Percentiles rank a stretch among this genome's conserved stretches.
Evolutionary conservation across 1,284 basidiomycete species (phyloP).

Genomic region (Malassezia japonica): DNA sequence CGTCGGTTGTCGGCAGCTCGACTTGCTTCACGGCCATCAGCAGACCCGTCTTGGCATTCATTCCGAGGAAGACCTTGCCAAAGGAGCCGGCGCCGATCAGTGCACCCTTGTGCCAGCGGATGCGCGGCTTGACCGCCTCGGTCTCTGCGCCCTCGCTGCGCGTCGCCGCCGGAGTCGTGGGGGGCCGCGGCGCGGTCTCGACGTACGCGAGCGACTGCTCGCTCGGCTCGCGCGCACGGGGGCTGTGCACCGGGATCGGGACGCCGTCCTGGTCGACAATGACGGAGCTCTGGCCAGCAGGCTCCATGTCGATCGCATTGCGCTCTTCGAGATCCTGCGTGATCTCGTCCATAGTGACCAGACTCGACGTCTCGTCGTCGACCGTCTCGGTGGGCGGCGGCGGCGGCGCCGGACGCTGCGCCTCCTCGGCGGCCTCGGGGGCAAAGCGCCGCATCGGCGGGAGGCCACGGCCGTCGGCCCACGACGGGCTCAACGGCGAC

Average conservation of each 20-base stretch:
- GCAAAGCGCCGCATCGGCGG: not conserved
- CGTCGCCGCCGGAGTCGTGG: not conserved
- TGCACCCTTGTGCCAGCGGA: slow-evolving; percentile 98
- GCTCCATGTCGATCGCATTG: slow-evolving; percentile 51
- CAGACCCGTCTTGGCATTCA: slow-evolving; percentile 85
- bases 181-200: not conserved
- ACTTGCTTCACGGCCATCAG: slow-evolving; percentile 99
- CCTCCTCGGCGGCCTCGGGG: not conserved
- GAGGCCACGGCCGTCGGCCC: not conserved
- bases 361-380: slow-evolving; percentile 72
- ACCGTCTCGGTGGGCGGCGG: not conserved
- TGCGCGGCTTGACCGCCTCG: slow-evolving; percentile 51
- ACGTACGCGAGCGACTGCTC: not conserved
- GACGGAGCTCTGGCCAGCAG: slow-evolving; percentile 18
- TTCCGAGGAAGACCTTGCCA: slow-evolving; percentile 62
- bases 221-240: not conserved
- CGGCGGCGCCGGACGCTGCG: not conserved
- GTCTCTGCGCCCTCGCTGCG: not conserved
- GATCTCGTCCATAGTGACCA: slow-evolving; percentile 94
- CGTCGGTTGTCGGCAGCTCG: slow-evolving; percentile 75
- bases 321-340: slow-evolving; percentile 90
- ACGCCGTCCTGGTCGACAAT: slow-evolving; percentile 46
- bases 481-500: not conserved
- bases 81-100: slow-evolving; percentile 77
- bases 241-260: slow-evolving; percentile 23